Evolutionary conservation across 2,329 filamentous ascomycete genomes (phyloP), one percentile per base, ranked within the genome.

Genomic region (Chaetomiaceae sp.): DNA sequence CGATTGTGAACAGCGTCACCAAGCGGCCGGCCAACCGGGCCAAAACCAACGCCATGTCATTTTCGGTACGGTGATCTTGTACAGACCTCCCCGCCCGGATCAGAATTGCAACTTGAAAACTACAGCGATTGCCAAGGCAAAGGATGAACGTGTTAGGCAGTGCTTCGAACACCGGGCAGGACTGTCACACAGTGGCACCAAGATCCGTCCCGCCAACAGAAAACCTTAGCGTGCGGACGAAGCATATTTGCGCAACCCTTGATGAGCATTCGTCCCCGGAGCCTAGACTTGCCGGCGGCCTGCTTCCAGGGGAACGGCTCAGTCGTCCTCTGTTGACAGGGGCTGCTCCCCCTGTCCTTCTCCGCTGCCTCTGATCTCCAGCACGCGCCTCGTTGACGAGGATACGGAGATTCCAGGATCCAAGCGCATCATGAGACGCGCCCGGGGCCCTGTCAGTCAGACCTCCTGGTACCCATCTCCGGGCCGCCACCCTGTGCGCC

Each of bases 231-330:
- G n/a, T n/a, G n/a, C n/a, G n/a, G 29, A 6, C 12, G 10, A 32
- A 38, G 48, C 46, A 47, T 52, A 37, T 52, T 47, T 35, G 22
- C 30, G 36, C 40, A 30, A 29, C 48, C 48, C 47, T 54, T 46
- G 52, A 48, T 47, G 48, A 45, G 50, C 27, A 51, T 24, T 35
- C 56, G 45, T 51, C 57, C 49, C 56, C 58, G 58, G 57, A 60
- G 47, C 38, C n/a, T 27, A 51, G 38, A 38, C 32, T 33, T 56
- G 50, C 58, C 58, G 58, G 47, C 42, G 38, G 12, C 35, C 32
- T 22, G 27, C 27, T 45, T 45, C 48, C 54, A 54, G 42, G 50
- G 35, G 45, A 39, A 39, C 54, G 50, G 56, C 53, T 32, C 26
- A 15, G 11, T 33, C 18, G 4, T 34, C 26, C 41, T 15, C 32